phyloP scores from a whole-genome alignment of 257 asterid species.

The Rauvolfia tetraphylla region DNA sequence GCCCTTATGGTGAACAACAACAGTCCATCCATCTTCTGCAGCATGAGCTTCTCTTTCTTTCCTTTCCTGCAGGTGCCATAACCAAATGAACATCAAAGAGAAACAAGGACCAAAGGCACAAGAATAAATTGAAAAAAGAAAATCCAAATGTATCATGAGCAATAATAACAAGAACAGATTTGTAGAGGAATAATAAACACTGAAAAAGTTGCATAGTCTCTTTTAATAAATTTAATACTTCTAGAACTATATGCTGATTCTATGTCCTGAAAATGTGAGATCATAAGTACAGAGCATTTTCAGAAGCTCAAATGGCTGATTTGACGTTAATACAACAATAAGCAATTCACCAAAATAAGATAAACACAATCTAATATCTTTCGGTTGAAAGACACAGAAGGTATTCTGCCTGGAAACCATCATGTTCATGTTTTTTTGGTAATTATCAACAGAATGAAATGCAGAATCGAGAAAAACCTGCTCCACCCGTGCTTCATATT shows the following conservation, averaged over 20 bases:
- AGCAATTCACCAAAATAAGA: not conserved
- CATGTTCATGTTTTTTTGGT: not conserved
- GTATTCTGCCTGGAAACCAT: not conserved
- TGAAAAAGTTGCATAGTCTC: not conserved
- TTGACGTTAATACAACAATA: not conserved
- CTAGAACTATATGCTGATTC: not conserved
- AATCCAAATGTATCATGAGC: not conserved
- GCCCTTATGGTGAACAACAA: slow-evolving; percentile 89
- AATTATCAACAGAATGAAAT: not conserved
- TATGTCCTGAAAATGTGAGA: not conserved
- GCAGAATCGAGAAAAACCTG: slow-evolving; percentile 43
- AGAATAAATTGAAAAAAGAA: not conserved
- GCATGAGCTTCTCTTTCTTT: slow-evolving; percentile 67
- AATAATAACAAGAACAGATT: not conserved
- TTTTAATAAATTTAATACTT: not conserved
- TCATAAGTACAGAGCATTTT: not conserved
- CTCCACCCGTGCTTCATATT: slow-evolving; percentile 69
- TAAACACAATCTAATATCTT: not conserved
- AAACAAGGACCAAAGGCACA: slow-evolving; percentile 13
- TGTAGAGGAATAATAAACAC: not conserved
- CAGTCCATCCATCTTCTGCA: slow-evolving; percentile 96
- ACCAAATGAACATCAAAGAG: slow-evolving; percentile 7
- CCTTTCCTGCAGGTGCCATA: slow-evolving; percentile 53
- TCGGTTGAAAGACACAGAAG: not conserved
- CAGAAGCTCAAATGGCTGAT: not conserved